Conservation (phyloP, 2,329 filamentous ascomycete genomes). For the Pyrenophora seminiperda region DNA sequence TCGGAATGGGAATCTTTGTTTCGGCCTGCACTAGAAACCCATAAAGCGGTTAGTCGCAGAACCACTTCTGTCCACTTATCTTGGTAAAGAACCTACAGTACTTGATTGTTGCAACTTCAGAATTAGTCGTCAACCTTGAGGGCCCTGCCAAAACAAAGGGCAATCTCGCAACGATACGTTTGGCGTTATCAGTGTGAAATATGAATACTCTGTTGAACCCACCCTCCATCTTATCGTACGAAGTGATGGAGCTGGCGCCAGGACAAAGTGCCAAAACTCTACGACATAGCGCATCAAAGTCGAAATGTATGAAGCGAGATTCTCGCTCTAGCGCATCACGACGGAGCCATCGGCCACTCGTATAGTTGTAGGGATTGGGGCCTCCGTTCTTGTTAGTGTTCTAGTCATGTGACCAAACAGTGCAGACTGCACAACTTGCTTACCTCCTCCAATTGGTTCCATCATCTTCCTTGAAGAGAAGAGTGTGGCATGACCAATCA, state of each 20-base stretch:
- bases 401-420: too few species aligned
- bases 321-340: slow-evolving; percentile 32
- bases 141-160: slow-evolving; percentile 50
- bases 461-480: too few species aligned
- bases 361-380: too few species aligned
- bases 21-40: slow-evolving; percentile 41
- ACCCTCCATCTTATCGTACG: slow-evolving; percentile 52
- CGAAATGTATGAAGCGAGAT: slow-evolving; percentile 48
- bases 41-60: slow-evolving; percentile 15
- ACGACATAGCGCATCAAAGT: slow-evolving; percentile 49
- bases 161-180: slow-evolving; percentile 50
- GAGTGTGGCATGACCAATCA: too few species aligned
- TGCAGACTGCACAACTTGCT: too few species aligned
- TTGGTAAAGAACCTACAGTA: slow-evolving; percentile 38
- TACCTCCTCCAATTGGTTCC: too few species aligned
- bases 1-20: slow-evolving; percentile 51
- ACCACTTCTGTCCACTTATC: neutral
- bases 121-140: slow-evolving; percentile 45
- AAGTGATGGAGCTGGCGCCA: slow-evolving; percentile 41
- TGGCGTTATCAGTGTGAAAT: slow-evolving; percentile 48
- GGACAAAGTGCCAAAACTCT: slow-evolving; percentile 47
- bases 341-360: neutral
- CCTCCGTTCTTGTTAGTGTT: too few species aligned
- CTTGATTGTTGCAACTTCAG: slow-evolving; percentile 54
- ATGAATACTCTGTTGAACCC: slow-evolving; percentile 54